Percentiles rank a stretch among this genome's conserved stretches.
These are phyloP conservation scores for Scolecobasidium constrictum DNA, from an alignment of 2,329 filamentous ascomycete genomes.

Conservation along the genomic window DNA sequence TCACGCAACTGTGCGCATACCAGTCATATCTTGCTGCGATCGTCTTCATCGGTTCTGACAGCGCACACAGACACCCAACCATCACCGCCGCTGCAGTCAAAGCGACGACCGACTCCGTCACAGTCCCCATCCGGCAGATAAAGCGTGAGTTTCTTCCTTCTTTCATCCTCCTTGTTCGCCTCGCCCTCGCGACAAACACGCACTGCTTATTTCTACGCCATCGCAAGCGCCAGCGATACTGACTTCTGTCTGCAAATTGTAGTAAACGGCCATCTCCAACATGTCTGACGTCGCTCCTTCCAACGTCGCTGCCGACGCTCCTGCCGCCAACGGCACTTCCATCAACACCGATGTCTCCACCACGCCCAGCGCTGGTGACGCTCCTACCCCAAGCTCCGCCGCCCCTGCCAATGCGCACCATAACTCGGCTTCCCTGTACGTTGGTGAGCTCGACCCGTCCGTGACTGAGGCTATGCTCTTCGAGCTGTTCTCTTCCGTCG, in stretches of 20 bases:
- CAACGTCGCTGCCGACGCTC: constrained; percentile 45
- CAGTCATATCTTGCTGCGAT: too few species aligned
- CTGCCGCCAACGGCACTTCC: constrained; percentile 49
- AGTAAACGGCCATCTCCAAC: constrained; percentile 9
- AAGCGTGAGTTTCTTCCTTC: constrained; percentile 5
- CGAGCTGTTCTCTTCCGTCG: constrained; percentile 99
- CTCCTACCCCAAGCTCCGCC: constrained; percentile 59
- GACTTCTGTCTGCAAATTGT: not conserved
- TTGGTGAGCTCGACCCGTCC: constrained; percentile 93
- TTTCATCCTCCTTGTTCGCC: not conserved
- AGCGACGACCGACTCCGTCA: not conserved
- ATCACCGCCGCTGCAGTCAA: not conserved
- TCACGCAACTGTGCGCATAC: not conserved
- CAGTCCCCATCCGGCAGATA: not conserved
- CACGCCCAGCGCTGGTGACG: constrained; percentile 51
- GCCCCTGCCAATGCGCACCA: constrained; percentile 65
- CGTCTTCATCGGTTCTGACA: too few species aligned
- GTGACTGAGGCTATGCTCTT: constrained; percentile 99
- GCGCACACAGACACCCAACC: too few species aligned
- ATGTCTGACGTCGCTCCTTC: constrained; percentile 23
- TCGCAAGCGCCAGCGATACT: not conserved
- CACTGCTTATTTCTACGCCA: not conserved
- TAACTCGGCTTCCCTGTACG: constrained; percentile 96
- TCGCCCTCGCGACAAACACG: not conserved
- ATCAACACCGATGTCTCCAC: constrained; percentile 64